phyloP scores from a whole-genome alignment of 1,284 basidiomycete genomes.

The Apiotrichum laibachii region DNA sequence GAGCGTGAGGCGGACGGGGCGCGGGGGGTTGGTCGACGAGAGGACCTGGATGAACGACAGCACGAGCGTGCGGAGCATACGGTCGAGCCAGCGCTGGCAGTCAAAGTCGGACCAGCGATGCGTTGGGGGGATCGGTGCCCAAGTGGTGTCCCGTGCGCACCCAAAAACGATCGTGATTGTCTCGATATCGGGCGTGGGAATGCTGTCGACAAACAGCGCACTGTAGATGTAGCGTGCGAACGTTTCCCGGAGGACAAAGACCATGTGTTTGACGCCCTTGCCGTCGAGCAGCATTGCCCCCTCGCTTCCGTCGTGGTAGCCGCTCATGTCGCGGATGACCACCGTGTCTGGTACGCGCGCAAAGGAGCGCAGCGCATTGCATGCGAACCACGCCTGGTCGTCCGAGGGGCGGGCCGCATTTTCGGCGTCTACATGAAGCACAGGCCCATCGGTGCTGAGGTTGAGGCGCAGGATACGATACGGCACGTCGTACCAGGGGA shows the following conservation, averaged over 20 bases:
- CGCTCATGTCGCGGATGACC: not conserved
- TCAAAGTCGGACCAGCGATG: not conserved
- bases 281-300: not conserved
- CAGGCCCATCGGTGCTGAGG: not conserved
- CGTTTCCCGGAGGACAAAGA: not conserved
- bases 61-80: conserved; percentile 2
- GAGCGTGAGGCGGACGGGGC: not conserved
- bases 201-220: conserved; percentile 4
- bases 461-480: not conserved
- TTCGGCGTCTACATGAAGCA: not conserved
- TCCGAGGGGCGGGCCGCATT: no score
- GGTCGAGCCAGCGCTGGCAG: conserved; percentile 6
- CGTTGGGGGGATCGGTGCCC: not conserved
- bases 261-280: not conserved
- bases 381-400: not conserved
- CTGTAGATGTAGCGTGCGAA: conserved; percentile 3
- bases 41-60: conserved; percentile 1
- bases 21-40: not conserved
- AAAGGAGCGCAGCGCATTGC: not conserved
- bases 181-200: not conserved
- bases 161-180: conserved; percentile 1
- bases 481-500: not conserved
- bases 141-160: not conserved
- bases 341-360: not conserved
- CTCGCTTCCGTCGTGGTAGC: not conserved